Conservation (phyloP, 176 grass and related monocot genomes). For the Raddia guianensis region DNA sequence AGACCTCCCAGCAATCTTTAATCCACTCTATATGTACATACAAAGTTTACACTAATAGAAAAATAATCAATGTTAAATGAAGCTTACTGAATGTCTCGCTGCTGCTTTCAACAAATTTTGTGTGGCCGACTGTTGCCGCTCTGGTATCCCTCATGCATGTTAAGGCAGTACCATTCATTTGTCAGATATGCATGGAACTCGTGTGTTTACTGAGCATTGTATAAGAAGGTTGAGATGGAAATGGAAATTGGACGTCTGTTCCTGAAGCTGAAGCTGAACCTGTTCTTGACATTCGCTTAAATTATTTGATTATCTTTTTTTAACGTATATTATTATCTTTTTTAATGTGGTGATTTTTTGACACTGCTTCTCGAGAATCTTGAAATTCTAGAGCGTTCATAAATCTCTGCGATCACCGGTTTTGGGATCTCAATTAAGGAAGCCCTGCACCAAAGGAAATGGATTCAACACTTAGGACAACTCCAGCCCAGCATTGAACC, state of each 20-base stretch:
- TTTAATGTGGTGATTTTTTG: no score
- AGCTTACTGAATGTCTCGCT: not conserved
- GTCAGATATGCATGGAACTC: not conserved
- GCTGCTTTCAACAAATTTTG: not conserved
- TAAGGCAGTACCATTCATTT: not conserved
- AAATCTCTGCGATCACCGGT: no score
- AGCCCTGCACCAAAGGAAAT: no score
- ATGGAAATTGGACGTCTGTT: not conserved
- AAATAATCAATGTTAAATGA: not conserved
- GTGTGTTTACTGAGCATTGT: not conserved
- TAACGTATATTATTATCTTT: no score
- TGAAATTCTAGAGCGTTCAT: no score
- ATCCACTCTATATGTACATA: conserved; percentile 20
- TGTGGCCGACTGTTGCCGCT: not conserved
- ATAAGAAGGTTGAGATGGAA: not conserved
- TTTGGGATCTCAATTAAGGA: no score
- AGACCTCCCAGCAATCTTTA: not conserved
- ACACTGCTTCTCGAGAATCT: no score
- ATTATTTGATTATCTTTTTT: no score
- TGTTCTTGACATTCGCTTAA: not conserved
- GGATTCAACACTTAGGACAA: no score
- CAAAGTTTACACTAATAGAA: not conserved
- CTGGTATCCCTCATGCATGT: not conserved
- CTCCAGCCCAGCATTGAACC: no score
- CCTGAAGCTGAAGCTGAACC: not conserved